Conservation (phyloP, 2,329 filamentous ascomycete species). For the Didymella glomerata region DNA sequence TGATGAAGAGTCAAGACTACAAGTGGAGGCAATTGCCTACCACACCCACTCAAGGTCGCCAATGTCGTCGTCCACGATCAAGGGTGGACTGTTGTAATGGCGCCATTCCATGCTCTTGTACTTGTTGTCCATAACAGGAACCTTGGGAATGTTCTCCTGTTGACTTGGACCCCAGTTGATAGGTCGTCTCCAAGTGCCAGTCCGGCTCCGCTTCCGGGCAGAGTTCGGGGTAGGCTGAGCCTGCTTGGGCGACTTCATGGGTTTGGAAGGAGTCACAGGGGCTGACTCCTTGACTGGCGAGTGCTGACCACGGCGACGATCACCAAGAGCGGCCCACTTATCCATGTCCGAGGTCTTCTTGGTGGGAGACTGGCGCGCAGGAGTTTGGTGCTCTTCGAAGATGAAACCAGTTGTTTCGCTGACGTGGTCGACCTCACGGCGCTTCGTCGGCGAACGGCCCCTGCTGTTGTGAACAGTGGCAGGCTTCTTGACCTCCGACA, state of each 20-base stretch:
- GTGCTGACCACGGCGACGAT: slow-evolving; percentile 74
- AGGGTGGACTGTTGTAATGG: slow-evolving; percentile 49
- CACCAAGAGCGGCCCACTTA: slow-evolving; percentile 89
- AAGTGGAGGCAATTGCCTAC: slow-evolving; percentile 77
- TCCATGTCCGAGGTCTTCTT: slow-evolving; percentile 73
- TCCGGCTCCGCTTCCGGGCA: slow-evolving; percentile 52
- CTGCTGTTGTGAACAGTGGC: slow-evolving; percentile 61
- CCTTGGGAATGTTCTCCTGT: slow-evolving; percentile 43
- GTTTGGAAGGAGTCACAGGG: slow-evolving; percentile 54
- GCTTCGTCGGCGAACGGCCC: slow-evolving; percentile 47
- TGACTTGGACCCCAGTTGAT: slow-evolving; percentile 49
- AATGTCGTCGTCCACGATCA: slow-evolving; percentile 66
- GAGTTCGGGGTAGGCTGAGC: slow-evolving; percentile 45
- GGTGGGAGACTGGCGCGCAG: slow-evolving; percentile 69
- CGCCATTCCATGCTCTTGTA: slow-evolving; percentile 60
- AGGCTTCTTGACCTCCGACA: slow-evolving; percentile 64
- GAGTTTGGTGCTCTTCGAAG: slow-evolving; percentile 68
- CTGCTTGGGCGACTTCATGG: slow-evolving; percentile 49
- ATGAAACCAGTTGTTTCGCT: slow-evolving; percentile 75
- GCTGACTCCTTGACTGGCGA: slow-evolving; percentile 17
- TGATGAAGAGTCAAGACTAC: slow-evolving; percentile 59
- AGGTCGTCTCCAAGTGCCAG: slow-evolving; percentile 49
- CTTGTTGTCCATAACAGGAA: slow-evolving; percentile 53
- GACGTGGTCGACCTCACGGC: slow-evolving; percentile 67
- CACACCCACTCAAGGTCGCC: slow-evolving; percentile 93